Evolutionary conservation across 306 rosid species (phyloP), one percentile per base, ranked within the genome.

Genomic region (Vigna nakashimae): DNA sequence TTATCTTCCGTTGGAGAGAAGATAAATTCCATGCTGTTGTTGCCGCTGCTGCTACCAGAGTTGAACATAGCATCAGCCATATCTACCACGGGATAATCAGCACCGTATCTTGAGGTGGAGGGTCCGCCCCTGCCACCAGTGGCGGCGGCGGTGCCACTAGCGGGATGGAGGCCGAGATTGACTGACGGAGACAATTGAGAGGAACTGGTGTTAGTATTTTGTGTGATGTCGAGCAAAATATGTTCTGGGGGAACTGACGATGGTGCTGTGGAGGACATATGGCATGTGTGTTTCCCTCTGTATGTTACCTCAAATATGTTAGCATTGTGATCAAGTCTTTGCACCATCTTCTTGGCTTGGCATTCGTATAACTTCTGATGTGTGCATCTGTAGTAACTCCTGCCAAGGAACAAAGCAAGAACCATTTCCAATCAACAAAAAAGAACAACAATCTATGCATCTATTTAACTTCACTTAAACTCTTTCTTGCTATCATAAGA

Each of bases 201-300:
- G 65, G 76, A 18, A 6, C 67, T 13, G 8, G 59, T 28, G 9
- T 11, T 18, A 65, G 11, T 18, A 9, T 59, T 63, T 32, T 60
- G 86, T 28, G 86, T 6, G 2, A 76, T 69, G 55, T 79, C 82
- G 26, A 24, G 52, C 0, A 71, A 24, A 4, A 72, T 81, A 9
- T 59, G 86, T 3, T 40, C 85, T 3, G 82, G 89, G 0, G 81
- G 74, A 28, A 34, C 24, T 22, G 91, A 85, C 49, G 94, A 86
- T 63, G 98, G 97, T 14, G 94, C 91, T 0, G 96, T 93, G 63
- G 89, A 82, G 10, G 96, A 91, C 89, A 82, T 82, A 66, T 86
- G 90, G 73, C 98, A 91, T 0, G 86, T 91, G 84, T 93, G 98
- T 0, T 62, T 72, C 1, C 86, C 87, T 16, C 86, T 68, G 74